These are phyloP conservation scores for Aphanomyces invadans DNA, from an alignment of 352 stramenopile genomes.

Conservation along the genomic window DNA sequence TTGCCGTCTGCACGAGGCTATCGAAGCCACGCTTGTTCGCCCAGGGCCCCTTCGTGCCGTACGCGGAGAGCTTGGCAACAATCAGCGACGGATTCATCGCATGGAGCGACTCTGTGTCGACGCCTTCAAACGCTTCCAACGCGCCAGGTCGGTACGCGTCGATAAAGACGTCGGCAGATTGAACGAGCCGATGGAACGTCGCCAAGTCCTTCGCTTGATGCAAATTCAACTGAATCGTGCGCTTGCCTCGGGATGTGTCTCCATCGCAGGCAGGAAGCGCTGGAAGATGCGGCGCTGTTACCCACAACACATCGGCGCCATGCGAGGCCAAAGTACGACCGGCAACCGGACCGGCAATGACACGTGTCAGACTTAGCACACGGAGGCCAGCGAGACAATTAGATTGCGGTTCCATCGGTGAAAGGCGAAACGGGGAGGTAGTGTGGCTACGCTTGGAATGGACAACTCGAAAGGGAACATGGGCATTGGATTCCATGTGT, in stretches of 20 bases:
- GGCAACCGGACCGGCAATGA: constrained; percentile 22
- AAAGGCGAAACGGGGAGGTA: neutral
- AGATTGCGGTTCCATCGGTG: too few relatives aligned
- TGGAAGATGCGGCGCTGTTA: constrained; percentile 22
- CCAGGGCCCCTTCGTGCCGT: constrained; percentile 17
- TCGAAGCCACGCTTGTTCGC: constrained; percentile 26
- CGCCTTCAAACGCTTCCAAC: constrained; percentile 2
- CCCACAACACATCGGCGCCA: constrained; percentile 22
- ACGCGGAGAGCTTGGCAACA: constrained; percentile 12
- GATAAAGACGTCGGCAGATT: constrained; percentile 18
- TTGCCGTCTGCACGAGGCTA: constrained; percentile 19
- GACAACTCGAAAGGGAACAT: constrained; percentile 3
- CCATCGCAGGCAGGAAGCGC: neutral
- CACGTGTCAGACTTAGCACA: constrained; percentile 20
- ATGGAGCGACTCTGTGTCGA: constrained; percentile 5
- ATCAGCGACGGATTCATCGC: constrained; percentile 14
- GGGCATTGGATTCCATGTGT: neutral
- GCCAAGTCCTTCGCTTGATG: neutral
- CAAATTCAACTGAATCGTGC: constrained; percentile 21
- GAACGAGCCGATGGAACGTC: constrained; percentile 16
- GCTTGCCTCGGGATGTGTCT: constrained; percentile 23
- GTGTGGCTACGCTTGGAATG: too few relatives aligned
- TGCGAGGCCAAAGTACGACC: constrained; percentile 18
- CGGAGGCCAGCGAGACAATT: constrained; percentile 19
- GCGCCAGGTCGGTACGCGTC: constrained; percentile 23